A percentile compares a stretch with the other conserved stretches of the same genome.
Conservation (phyloP, 208 protist genomes). For the Plasmodiophora brassicae region DNA sequence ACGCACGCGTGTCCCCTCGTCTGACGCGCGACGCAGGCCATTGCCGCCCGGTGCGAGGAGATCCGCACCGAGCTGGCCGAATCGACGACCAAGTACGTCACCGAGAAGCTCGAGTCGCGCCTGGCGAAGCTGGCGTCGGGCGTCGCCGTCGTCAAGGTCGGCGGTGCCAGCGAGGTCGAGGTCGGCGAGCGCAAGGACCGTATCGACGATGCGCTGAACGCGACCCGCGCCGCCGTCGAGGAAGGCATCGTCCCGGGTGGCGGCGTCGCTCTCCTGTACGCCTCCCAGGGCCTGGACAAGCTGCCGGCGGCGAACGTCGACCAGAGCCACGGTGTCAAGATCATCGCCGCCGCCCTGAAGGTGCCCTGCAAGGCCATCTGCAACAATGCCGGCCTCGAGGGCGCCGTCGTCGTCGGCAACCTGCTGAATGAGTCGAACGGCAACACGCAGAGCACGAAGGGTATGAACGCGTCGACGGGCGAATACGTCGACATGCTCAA, state of each 20-base stretch:
- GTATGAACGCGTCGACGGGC: conserved; percentile 43
- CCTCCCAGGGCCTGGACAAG: conserved; percentile 72
- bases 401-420: conserved; percentile 91
- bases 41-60: conserved; percentile 82
- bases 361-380: conserved; percentile 71
- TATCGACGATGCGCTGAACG: conserved; percentile 95
- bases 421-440: conserved; percentile 75
- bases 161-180: conserved; percentile 95
- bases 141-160: conserved; percentile 69
- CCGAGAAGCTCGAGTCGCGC: conserved; percentile 92
- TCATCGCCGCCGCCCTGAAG: conserved; percentile 80
- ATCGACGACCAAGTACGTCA: conserved; percentile 87
- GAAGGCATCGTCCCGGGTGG: conserved; percentile 98
- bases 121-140: conserved; percentile 93
- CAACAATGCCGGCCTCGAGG: conserved; percentile 93
- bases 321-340: conserved; percentile 87
- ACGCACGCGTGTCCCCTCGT: too few species aligned
- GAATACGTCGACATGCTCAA: conserved; percentile 95
- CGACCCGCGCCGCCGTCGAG: conserved; percentile 94
- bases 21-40: too few species aligned
- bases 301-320: conserved; percentile 76
- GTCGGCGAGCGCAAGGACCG: conserved; percentile 98
- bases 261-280: conserved; percentile 88
- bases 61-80: conserved; percentile 75
- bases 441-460: conserved; percentile 30